Conservation (phyloP, 163 green algal genomes). For the Scenedesmus sp. region DNA sequence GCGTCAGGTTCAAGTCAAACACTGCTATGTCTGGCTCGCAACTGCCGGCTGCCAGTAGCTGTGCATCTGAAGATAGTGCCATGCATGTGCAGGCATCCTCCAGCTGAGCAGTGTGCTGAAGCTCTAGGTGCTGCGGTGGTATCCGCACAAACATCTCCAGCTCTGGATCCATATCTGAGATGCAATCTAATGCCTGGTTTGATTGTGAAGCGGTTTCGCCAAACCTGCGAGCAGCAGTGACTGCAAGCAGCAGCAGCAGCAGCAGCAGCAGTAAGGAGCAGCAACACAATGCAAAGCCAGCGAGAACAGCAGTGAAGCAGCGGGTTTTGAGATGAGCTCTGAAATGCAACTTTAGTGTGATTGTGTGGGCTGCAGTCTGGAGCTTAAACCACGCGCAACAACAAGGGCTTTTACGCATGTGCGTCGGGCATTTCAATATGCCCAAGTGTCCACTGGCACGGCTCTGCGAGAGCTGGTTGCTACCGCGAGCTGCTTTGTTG, state of each 20-base stretch:
- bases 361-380: not conserved
- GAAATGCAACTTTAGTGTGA: not conserved
- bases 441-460: not conserved
- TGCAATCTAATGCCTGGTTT: not conserved
- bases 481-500: no score
- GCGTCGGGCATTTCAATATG: not conserved
- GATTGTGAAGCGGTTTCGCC: not conserved
- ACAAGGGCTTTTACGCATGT: not conserved
- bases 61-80: slow-evolving; percentile 8
- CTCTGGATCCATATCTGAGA: slow-evolving; percentile 11
- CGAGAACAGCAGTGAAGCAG: not conserved
- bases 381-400: not conserved
- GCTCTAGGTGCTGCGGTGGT: slow-evolving; percentile 5
- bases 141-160: slow-evolving; percentile 10
- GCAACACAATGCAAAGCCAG: not conserved
- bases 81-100: slow-evolving; percentile 22
- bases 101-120: slow-evolving; percentile 19
- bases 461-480: no score
- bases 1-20: not conserved
- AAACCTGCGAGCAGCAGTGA: not conserved
- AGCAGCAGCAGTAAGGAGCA: not conserved
- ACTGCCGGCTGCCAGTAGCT: slow-evolving; percentile 16
- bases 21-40: slow-evolving; percentile 11
- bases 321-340: not conserved
- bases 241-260: slow-evolving; percentile 1